Conservation (phyloP, 139 green algal genomes). For the Chlamydomonas eustigma region DNA sequence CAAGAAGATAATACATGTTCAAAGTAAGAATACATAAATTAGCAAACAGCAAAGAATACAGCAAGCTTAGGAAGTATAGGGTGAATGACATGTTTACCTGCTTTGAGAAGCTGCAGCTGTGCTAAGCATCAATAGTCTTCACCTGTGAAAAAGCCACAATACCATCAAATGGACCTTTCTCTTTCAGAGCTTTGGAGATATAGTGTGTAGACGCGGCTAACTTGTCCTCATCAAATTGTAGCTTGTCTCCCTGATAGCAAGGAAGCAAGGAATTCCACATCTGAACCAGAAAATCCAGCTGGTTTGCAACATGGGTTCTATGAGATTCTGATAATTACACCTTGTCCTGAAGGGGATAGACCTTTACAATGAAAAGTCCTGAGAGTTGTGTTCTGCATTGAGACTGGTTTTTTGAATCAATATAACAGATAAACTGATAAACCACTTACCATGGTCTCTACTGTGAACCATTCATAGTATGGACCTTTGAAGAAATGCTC, state of each 20-base stretch:
- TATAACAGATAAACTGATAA: too few species aligned
- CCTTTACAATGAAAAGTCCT: too few species aligned
- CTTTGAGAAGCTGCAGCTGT: too few species aligned
- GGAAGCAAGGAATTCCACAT: too few species aligned
- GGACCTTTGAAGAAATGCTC: slow-evolving; percentile 31
- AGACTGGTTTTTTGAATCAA: too few species aligned
- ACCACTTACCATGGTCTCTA: slow-evolving; percentile 17
- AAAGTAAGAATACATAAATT: too few species aligned
- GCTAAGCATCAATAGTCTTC: too few species aligned
- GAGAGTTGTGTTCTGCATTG: too few species aligned
- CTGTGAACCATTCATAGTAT: slow-evolving; percentile 56
- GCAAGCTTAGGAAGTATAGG: not conserved
- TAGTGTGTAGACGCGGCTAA: slow-evolving; percentile 26
- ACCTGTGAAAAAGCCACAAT: slow-evolving; percentile 56
- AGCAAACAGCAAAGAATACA: not conserved
- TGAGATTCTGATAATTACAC: too few species aligned
- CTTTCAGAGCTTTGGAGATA: slow-evolving; percentile 3
- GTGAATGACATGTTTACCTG: not conserved
- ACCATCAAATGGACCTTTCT: slow-evolving; percentile 54
- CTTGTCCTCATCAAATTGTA: slow-evolving; percentile 40
- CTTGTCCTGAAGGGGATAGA: too few species aligned
- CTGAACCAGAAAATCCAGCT: too few species aligned
- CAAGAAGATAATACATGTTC: not conserved
- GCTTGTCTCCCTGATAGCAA: slow-evolving; percentile 28
- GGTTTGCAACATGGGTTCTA: too few species aligned